Evolutionary conservation across 1,139 yeast genomes (phyloP).

Genomic region (Geotrichum fermentans): DNA sequence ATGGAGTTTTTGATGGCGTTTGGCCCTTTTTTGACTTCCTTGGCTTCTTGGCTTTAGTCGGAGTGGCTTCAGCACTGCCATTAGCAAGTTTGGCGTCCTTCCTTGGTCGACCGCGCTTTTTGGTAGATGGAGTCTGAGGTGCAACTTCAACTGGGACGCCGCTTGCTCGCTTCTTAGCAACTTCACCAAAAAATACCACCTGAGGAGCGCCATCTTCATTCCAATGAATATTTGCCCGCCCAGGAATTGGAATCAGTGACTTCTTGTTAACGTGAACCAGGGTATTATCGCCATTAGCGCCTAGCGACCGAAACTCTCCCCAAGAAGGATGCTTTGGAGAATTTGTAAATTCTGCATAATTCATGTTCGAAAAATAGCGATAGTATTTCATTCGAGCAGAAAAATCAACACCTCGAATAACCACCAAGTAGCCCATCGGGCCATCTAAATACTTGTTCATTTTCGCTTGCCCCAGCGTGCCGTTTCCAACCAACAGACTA

Average conservation of each 20-base stretch:
- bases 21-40: background rate
- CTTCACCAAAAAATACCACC: constrained; percentile 25
- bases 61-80: constrained; percentile 1
- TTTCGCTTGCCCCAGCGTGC: constrained; percentile 38
- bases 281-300: constrained; percentile 1
- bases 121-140: constrained; percentile 15
- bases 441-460: constrained; percentile 15
- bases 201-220: constrained; percentile 23
- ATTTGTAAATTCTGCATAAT: constrained; percentile 36
- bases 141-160: background rate
- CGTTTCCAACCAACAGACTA: constrained; percentile 40
- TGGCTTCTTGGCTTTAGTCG: constrained; percentile 1
- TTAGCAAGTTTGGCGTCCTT: constrained; percentile 20
- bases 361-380: constrained; percentile 53
- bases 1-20: constrained; percentile 1
- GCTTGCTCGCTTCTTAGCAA: constrained; percentile 6
- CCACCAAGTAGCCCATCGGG: constrained; percentile 38
- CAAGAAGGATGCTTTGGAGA: constrained; percentile 30
- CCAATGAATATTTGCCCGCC: constrained; percentile 25
- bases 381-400: constrained; percentile 70
- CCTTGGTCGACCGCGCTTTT: constrained; percentile 34
- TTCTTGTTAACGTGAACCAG: constrained; percentile 27
- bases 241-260: constrained; percentile 26
- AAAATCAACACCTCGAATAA: constrained; percentile 64
- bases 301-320: constrained; percentile 30